These are phyloP conservation scores for Senna tora DNA, from an alignment of 306 rosid species.

Conservation along the genomic window DNA sequence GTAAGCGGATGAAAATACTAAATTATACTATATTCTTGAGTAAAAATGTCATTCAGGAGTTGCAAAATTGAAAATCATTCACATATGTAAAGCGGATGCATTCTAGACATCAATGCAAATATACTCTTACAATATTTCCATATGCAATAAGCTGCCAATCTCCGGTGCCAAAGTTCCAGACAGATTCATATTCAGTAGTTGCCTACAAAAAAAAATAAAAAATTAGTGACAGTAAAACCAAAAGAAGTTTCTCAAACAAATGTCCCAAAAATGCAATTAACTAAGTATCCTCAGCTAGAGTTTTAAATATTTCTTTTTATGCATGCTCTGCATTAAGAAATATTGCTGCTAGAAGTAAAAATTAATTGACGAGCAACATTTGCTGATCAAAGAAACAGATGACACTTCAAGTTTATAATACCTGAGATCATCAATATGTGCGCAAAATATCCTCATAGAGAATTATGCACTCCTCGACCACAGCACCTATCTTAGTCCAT, in stretches of 20 bases:
- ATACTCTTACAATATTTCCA: constrained; percentile 68
- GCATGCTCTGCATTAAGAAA: constrained; percentile 24
- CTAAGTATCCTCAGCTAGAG: constrained; percentile 10
- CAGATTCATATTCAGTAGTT: constrained; percentile 61
- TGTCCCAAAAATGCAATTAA: constrained; percentile 10
- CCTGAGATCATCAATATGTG: constrained; percentile 17
- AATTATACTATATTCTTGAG: constrained; percentile 30
- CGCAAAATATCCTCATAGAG: constrained; percentile 7
- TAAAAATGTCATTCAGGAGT: constrained; percentile 16
- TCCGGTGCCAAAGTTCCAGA: constrained; percentile 74
- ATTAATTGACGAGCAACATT: background rate
- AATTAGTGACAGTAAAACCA: constrained; percentile 7
- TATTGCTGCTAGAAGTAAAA: constrained; percentile 11
- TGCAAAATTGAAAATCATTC: constrained; percentile 6
- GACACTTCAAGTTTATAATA: constrained; percentile 1
- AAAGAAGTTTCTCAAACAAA: constrained; percentile 5
- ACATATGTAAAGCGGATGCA: background rate
- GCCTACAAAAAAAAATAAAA: constrained; percentile 59
- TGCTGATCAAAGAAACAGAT: constrained; percentile 10
- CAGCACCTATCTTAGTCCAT: background rate
- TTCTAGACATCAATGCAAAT: constrained; percentile 24
- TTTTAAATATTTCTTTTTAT: constrained; percentile 23
- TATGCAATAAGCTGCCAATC: constrained; percentile 62
- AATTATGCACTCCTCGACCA: constrained; percentile 7
- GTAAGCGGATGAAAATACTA: constrained; percentile 15